Base-by-base conservation (phyloP, 768 basidiomycete genomes). In the Suillus subalutaceus region DNA sequence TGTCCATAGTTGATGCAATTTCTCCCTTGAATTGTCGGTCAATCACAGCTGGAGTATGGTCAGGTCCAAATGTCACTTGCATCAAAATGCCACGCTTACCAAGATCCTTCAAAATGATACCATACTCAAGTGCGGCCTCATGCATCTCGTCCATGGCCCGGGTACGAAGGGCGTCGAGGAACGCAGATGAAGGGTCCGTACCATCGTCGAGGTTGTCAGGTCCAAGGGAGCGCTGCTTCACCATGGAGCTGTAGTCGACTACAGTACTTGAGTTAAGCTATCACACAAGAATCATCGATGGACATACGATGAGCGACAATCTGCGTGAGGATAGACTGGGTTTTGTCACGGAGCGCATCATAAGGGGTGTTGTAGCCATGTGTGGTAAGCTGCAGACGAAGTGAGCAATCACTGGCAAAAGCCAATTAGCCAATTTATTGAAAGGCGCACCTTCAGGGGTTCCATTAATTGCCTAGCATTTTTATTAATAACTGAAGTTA, bases 1-100 rank as follows among this genome's bases (percentile, higher is more conserved):
- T 91, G 72, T 93, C 90, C 92, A 93, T 94, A 1, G 91, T 92
- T 35, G 84, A 79, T 1, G 91, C 93, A 69, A 93, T 93, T 72
- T 94, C 92, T 66, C 92, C 92, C 81, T 94, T 94, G 82, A 94
- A 94, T 70, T 93, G 90, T 38, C 93, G 82, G 73, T 94, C 92
- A 65, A 94, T 94, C 63, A 94, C 93, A 63, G 92, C 93, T 89
- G 23, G 69, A 60, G 43, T n/a, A 70, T 35, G n/a, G 35, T 48
- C 38, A 37, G 18, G 1, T 62, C 74, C 37, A 64, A 67, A 65
- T 55, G 8, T 38, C 10, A 23, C n/a, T 10, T 43, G 62, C 37
- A 37, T 41, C n/a, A 13, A 58, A 26, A 40, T 13, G 18, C 32
- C 30, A 58, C 38, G 72, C 83, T 6, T 69, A 88, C 88, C 89